Base-by-base conservation (phyloP, 306 rosid species). In the Fagus sylvatica region DNA sequence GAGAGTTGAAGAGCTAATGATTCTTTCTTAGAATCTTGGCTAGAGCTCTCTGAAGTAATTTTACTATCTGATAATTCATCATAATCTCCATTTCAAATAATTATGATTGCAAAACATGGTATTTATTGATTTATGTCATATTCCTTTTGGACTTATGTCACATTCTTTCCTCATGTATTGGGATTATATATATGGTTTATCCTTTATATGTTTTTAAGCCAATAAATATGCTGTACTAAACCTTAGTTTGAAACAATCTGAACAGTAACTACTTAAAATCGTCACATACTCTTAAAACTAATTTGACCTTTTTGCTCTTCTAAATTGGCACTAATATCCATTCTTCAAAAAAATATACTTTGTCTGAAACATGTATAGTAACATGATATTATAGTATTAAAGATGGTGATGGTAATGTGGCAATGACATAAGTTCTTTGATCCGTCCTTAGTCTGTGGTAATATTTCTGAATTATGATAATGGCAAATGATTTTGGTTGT, bases 1-100 rank as follows among this genome's bases (percentile, higher is more conserved):
- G 56, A 71, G 59, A 71, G 49, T 82, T 19, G 32, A 43, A 1
- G 6, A 6, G 43, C 53, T 79, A 39, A 30, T 70, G 43, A 33
- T 71, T 2, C 13, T 33, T 33, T 13, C 16, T 61, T 51, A 11
- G 22, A 73, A 79, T 81, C 13, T 42, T 65, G 46, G 17, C 43
- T 68, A n/a, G 15, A 67, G 13, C 17, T 73, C 19, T 70, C 7
- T 33, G 6, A 71, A 43, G 17, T 59, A 62, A 4, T 40, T 75
- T 34, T 75, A 54, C 36, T 16, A 1, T 46, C 10, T 49, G 39
- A 75, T 48, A 46, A 60, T 65, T 73, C 57, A 51, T 54, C 53
- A 37, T 62, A 39, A 40, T 42, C 71, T 73, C 39, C 36, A n/a
- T 30, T 48, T 43, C 69, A 62, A 22, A 41, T 61, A 17, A 22